Base-by-base conservation (phyloP, 108 stramenopile species). In the Skeletonema potamos region DNA sequence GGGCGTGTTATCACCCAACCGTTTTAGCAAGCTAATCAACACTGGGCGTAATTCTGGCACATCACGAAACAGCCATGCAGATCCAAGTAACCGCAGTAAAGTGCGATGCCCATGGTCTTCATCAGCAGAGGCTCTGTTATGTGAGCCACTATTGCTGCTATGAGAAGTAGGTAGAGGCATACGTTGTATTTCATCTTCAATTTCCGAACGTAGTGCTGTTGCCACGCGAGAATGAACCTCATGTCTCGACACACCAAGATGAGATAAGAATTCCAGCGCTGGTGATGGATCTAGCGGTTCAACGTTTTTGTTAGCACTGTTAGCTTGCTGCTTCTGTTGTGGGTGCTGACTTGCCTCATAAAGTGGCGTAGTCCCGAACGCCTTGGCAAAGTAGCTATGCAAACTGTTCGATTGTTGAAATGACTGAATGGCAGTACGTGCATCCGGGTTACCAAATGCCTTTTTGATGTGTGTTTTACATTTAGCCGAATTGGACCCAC, bases 101-200 rank as follows among this genome's bases (percentile, higher is more conserved):
- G 89, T 51, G 4, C 36, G 66, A 29, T 73, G 76, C 8, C 76
- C 72, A 2, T 26, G 54, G 10, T 64, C 67, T 13, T 61, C 79
- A 51, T 13, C 18, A 5, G 30, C 27, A 5, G 76, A 60, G 10
- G 5, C 22, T 12, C 22, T 30, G 9, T 22, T 22, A 6, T 22
- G 18, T 17, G 44, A 10, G 8, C 48, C 51, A 28, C n/a, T 51
- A 39, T 34, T 30, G 41, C 2, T 17, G 27, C 15, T 17, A 39
- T 15, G 34, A 22, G 29, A 15, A 29, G 22, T 32, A 1, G 58
- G 28, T 15, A 84, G 32, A 46, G 82, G 77, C 60, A 90, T 73
- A 28, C 92, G 89, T 48, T 87, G 76, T 57, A 95, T 86, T 70
- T 95, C 94, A 58, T 89, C 88, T 80, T 92, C 91, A 27, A 95